Evolutionary conservation across 495 filamentous ascomycete species (phyloP).

Genomic region (Podospora pseudoanserina): DNA sequence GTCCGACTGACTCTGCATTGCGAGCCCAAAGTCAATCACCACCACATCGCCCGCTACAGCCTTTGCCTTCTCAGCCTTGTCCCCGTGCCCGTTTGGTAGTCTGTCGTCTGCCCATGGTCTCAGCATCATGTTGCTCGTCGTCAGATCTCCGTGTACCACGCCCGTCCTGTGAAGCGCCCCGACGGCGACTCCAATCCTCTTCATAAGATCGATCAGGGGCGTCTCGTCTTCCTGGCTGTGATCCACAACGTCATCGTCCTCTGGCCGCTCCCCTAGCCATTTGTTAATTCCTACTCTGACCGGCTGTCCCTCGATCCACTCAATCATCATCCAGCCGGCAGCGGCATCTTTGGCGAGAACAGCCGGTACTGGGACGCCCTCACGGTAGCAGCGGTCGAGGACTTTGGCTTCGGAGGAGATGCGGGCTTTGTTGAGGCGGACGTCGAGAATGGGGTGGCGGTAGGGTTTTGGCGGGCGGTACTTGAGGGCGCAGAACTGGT

Average conservation of each 20-base stretch:
- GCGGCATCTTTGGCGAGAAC: slow-evolving; percentile 73
- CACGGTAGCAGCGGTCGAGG: slow-evolving; percentile 65
- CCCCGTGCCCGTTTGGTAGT: slow-evolving; percentile 15
- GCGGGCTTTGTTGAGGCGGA: slow-evolving; percentile 78
- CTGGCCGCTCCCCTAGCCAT: slow-evolving; percentile 52
- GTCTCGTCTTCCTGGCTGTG: slow-evolving; percentile 28
- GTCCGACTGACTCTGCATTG: slow-evolving; percentile 73
- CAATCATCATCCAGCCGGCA: slow-evolving; percentile 78
- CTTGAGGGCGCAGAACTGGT: slow-evolving; percentile 81
- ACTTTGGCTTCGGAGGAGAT: slow-evolving; percentile 85
- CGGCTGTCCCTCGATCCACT: slow-evolving; percentile 79
- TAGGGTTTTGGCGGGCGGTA: slow-evolving; percentile 90
- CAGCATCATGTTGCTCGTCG: slow-evolving; percentile 96
- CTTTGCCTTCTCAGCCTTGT: slow-evolving; percentile 24
- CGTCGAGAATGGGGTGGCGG: slow-evolving; percentile 87
- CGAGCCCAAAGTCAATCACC: slow-evolving; percentile 94
- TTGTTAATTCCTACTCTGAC: slow-evolving; percentile 64
- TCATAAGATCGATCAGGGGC: slow-evolving; percentile 56
- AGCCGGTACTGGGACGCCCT: slow-evolving; percentile 74
- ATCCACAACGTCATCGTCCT: slow-evolving; percentile 34
- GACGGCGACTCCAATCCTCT: slow-evolving; percentile 66
- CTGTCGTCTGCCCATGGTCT: slow-evolving; percentile 34
- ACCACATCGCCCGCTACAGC: slow-evolving; percentile 70
- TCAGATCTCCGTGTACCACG: slow-evolving; percentile 91
- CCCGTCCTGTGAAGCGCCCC: slow-evolving; percentile 78